Evolutionary conservation across 2,329 filamentous ascomycete species (phyloP), one percentile per base, ranked within the genome.

Genomic region (Claviceps purpurea): DNA sequence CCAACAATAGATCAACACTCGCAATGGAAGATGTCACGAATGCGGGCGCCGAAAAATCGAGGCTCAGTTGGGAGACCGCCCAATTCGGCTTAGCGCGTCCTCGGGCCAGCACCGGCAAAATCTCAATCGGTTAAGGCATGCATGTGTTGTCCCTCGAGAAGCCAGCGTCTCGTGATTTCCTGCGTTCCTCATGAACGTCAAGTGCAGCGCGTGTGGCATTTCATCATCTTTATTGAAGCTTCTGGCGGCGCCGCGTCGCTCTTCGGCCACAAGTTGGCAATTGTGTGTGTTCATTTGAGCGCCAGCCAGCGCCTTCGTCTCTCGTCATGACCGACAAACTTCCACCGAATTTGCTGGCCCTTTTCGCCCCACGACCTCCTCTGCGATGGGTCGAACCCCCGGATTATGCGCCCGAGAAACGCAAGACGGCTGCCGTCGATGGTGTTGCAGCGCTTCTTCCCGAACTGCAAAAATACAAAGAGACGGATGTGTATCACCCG

Each of bases 361-460:
- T 97, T 60, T 98, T 98, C 73, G 87, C 91, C 71, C 88, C 93
- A 65, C 87, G 93, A 55, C 93, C 93, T 61, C 86, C 91, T 54
- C 74, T 97, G 65, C 86, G 89, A 69, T 97, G 88, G 78, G 82
- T 95, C 55, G 85, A 86, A 55, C 87, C 89, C 6, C 76, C 78
- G 60, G 91, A 97, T 70, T 77, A 87, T 66, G 81, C 90, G 56
- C 85, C 90, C 11, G 88, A 93, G 69, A 80, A 90, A 59, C 85
- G 88, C 61, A 82, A 77, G 65, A 94, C 88, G 18, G 79, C 83
- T 55, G 72, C 78, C 51, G 81, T 96, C 57, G 73, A 74, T 22
- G 88, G 89, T 50, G 67, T 97, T 54, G 88, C 82, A 22, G 77
- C 81, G 48, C 96, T 80, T 62, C 74, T 97, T 22, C 77, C 83